Conservation (phyloP, 2,329 filamentous ascomycete species). For the Seiridium unicorne region DNA sequence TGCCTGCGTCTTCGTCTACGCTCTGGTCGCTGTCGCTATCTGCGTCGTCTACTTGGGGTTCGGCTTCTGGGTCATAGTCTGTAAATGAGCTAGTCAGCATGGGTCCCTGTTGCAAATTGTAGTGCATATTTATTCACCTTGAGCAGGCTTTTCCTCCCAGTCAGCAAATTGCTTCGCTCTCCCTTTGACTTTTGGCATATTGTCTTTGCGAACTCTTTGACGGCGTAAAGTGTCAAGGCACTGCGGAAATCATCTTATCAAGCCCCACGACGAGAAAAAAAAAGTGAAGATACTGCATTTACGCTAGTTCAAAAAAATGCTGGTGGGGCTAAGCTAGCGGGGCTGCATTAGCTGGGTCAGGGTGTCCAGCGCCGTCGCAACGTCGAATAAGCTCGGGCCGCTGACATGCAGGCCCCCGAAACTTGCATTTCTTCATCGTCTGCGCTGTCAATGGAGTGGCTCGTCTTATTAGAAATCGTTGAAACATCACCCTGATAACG, state of each 20-base stretch:
- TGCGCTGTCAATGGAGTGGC: too few species aligned
- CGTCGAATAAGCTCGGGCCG: neutral
- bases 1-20: constrained; percentile 57
- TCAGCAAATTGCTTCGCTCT: constrained; percentile 61
- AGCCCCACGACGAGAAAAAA: too few species aligned
- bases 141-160: constrained; percentile 57
- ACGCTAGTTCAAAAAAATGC: too few species aligned
- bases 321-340: too few species aligned
- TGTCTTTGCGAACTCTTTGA: constrained; percentile 22
- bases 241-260: too few species aligned
- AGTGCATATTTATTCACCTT: constrained; percentile 45
- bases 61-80: constrained; percentile 83
- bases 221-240: too few species aligned
- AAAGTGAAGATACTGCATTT: too few species aligned
- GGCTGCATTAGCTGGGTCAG: neutral
- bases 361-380: neutral
- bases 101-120: neutral
- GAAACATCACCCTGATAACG: too few species aligned
- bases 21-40: constrained; percentile 52
- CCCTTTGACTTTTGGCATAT: constrained; percentile 51
- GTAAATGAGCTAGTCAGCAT: constrained; percentile 1
- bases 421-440: too few species aligned
- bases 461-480: too few species aligned
- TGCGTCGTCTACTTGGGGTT: constrained; percentile 53
- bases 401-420: neutral